Evolutionary conservation across 2,329 filamentous ascomycete species (phyloP), one percentile per base, ranked within the genome.

Genomic region (Cercospora canescens): DNA sequence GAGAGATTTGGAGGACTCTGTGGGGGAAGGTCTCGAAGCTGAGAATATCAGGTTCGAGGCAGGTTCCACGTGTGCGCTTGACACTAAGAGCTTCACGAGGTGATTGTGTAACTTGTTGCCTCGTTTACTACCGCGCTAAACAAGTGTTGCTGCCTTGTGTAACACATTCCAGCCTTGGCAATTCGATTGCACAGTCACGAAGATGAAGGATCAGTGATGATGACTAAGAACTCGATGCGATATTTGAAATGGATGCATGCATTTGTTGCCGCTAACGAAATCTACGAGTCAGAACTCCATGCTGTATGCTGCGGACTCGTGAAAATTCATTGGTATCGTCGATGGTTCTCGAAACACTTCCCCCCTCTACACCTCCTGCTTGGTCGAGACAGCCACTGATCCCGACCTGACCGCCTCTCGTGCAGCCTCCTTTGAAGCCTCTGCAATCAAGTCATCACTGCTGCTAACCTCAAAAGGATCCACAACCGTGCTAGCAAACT

Each of bases 401-500:
- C 57, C 57, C 1, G 35, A 41, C 24, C 57, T 41, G 16, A 45
- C 35, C 11, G 57, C 37, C 35, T 60, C 57, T 28, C 57, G 24
- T 18, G 57, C 57, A 48, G 57, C 57, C 24, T 60, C 57, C 57
- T 60, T 60, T 1, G 37, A 45, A 28, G 57, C 57, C 57, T 60
- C 57, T n/a, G 57, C 57, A 21, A 60, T 28, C 57, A 60, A 32
- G 32, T 60, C 57, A 48, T 60, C 57, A 37, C 24, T 41, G 37
- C 57, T 60, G 26, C 37, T 26, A 21, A 60, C 9, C 35, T 60
- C 57, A n/a, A 60, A 41, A 28, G 57, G 57, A 18, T 60, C 37
- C 14, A 34, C 57, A 21, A 60, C 57, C 5, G 57, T 60, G 55
- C 56, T 58, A 12, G 55, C 67, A 55, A 73, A 83, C 67, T 81